Conservation (phyloP, 768 basidiomycete genomes). For the Macrolepiota albuminosa region DNA sequence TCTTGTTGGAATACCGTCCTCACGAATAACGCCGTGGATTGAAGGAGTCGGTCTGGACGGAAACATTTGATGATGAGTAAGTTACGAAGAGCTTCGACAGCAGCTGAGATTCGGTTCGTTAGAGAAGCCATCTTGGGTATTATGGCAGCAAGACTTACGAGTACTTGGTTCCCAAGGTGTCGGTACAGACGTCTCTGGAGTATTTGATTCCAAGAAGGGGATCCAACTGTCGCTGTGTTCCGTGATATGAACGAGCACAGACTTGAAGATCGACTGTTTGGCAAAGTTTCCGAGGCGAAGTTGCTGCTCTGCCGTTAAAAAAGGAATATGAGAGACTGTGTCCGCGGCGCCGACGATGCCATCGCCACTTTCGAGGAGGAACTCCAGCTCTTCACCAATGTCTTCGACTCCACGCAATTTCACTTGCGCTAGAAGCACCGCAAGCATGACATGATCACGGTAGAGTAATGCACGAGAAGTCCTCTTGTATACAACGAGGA, state of each 20-base stretch:
- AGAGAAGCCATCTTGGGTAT: not conserved
- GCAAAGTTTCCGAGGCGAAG: constrained; percentile 67
- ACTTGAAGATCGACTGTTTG: constrained; percentile 72
- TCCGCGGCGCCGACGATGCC: constrained; percentile 38
- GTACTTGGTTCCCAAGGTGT: constrained; percentile 73
- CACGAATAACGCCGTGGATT: constrained; percentile 75
- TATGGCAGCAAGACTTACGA: constrained; percentile 47
- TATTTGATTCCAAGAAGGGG: constrained; percentile 59
- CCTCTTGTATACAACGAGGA: constrained; percentile 82
- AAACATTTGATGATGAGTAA: constrained; percentile 85
- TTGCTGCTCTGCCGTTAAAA: constrained; percentile 65
- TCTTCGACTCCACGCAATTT: constrained; percentile 79
- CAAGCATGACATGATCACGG: constrained; percentile 86
- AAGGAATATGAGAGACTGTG: constrained; percentile 31
- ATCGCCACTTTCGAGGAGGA: constrained; percentile 87
- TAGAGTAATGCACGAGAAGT: constrained; percentile 89
- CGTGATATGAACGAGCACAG: constrained; percentile 58
- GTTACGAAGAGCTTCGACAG: constrained; percentile 68
- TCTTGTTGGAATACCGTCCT: constrained; percentile 75
- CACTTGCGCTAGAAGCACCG: constrained; percentile 85
- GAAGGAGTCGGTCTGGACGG: constrained; percentile 87
- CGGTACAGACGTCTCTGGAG: constrained; percentile 70
- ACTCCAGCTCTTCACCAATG: constrained; percentile 81
- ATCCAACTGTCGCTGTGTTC: constrained; percentile 67
- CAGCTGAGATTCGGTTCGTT: constrained; percentile 37